Evolutionary conservation across 2,329 filamentous ascomycete species (phyloP).

Genomic region (Neocucurbitaria cava): DNA sequence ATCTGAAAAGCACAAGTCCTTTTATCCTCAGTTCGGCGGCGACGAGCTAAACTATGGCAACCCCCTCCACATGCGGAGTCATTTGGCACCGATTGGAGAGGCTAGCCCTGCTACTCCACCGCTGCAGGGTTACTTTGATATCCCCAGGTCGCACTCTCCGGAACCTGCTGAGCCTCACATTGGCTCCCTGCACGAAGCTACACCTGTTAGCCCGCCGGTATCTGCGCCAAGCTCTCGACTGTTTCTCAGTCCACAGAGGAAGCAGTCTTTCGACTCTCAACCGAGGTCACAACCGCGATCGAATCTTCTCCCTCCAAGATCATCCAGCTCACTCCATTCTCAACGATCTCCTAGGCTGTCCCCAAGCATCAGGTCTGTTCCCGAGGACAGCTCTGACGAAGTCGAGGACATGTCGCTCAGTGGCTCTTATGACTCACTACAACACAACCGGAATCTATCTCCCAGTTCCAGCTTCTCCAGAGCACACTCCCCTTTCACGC

Average conservation of each 20-base stretch:
- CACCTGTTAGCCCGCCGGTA: slow-evolving; percentile 48
- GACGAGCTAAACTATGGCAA: slow-evolving; percentile 37
- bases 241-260: slow-evolving; percentile 46
- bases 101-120: slow-evolving; percentile 29
- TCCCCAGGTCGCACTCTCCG: slow-evolving; percentile 55
- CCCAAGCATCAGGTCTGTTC: slow-evolving; percentile 56
- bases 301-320: slow-evolving; percentile 50
- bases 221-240: slow-evolving; percentile 41
- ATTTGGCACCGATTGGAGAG: slow-evolving; percentile 47
- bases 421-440: slow-evolving; percentile 69
- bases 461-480: slow-evolving; percentile 69
- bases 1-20: slow-evolving; percentile 44
- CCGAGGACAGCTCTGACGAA: slow-evolving; percentile 66
- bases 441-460: slow-evolving; percentile 75
- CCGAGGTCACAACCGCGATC: slow-evolving; percentile 29
- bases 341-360: slow-evolving; percentile 44
- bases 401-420: slow-evolving; percentile 70
- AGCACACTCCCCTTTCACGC: slow-evolving; percentile 69
- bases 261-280: slow-evolving; percentile 49
- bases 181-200: slow-evolving; percentile 53
- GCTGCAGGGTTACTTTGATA: slow-evolving; percentile 53
- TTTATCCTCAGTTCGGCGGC: slow-evolving; percentile 44
- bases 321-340: slow-evolving; percentile 45
- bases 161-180: slow-evolving; percentile 53
- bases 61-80: slow-evolving; percentile 38